phyloP scores from a whole-genome alignment of 164 flowering plant genomes.

The Macadamia integrifolia region DNA sequence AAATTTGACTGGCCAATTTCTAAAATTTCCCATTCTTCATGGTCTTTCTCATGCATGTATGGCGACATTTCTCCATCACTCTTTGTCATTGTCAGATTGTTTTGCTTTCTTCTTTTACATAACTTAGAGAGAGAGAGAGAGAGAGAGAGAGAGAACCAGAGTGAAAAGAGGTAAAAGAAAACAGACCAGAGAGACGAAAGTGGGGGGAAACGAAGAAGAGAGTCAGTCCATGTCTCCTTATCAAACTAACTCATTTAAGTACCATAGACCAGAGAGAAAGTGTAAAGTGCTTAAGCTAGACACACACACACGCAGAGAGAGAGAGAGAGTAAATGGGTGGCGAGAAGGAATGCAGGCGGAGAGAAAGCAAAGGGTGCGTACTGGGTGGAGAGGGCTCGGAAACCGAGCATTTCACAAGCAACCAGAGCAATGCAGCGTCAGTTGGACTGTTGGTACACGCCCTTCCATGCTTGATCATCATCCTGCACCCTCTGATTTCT shows the following conservation, averaged over 20 bases:
- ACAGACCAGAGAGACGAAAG: too few species aligned
- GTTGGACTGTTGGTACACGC: slow-evolving; percentile 10
- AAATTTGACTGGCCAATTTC: too few species aligned
- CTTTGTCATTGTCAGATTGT: too few species aligned
- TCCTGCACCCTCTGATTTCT: too few species aligned
- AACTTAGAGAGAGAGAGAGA: too few species aligned
- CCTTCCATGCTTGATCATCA: slow-evolving; percentile 5
- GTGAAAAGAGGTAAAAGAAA: too few species aligned
- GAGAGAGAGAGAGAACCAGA: too few species aligned
- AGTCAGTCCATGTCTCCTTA: not conserved
- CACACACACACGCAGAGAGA: not conserved
- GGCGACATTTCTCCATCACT: too few species aligned
- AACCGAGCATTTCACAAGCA: not conserved
- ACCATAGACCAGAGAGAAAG: not conserved
- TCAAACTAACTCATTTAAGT: not conserved
- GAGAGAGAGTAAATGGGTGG: not conserved
- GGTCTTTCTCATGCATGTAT: too few species aligned
- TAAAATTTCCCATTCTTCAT: too few species aligned
- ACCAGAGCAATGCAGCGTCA: not conserved
- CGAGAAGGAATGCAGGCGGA: slow-evolving; percentile 4
- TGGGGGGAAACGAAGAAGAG: too few species aligned
- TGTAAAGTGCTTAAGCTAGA: not conserved
- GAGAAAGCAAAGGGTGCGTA: not conserved
- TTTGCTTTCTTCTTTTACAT: too few species aligned
- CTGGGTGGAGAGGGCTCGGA: not conserved